These are phyloP conservation scores for Exophiala phaeomuriformis DNA, from an alignment of 2,329 filamentous ascomycete species.

Conservation along the genomic window DNA sequence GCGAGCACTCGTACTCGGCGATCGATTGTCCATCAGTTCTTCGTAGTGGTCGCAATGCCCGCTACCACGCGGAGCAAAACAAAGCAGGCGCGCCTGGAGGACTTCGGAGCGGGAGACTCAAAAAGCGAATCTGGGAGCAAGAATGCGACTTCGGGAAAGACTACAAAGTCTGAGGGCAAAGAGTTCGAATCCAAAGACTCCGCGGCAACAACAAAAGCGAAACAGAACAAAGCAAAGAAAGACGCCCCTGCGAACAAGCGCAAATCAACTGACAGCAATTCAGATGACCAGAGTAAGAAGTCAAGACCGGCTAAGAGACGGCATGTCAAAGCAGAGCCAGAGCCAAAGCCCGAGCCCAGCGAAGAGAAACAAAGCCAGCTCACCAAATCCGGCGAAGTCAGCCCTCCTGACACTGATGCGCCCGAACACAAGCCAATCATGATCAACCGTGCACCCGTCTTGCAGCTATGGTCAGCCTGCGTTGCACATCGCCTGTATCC, in stretches of 20 bases:
- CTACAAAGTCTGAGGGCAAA: neutral
- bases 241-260: neutral
- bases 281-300: neutral
- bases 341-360: neutral
- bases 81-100: slow-evolving; percentile 13
- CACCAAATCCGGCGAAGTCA: slow-evolving; percentile 7
- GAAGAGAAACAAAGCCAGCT: slow-evolving; percentile 6
- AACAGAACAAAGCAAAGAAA: slow-evolving; percentile 1
- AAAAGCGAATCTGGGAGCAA: neutral
- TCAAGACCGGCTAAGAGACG: neutral
- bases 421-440: slow-evolving; percentile 15
- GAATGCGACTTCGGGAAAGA: neutral
- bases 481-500: slow-evolving; percentile 20
- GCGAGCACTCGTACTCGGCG: too few relatives aligned
- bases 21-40: too few relatives aligned
- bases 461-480: slow-evolving; percentile 22
- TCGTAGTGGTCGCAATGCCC: slow-evolving; percentile 3
- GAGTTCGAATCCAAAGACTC: neutral
- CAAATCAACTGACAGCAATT: neutral
- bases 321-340: neutral
- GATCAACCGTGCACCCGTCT: slow-evolving; percentile 23
- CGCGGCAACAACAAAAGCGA: neutral
- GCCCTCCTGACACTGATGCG: neutral
- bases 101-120: slow-evolving; percentile 2
- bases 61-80: slow-evolving; percentile 13